A percentile compares a stretch with the other conserved stretches of the same genome.
phyloP scores from a whole-genome alignment of 805 yeast species.

The Candida krabiensis region DNA sequence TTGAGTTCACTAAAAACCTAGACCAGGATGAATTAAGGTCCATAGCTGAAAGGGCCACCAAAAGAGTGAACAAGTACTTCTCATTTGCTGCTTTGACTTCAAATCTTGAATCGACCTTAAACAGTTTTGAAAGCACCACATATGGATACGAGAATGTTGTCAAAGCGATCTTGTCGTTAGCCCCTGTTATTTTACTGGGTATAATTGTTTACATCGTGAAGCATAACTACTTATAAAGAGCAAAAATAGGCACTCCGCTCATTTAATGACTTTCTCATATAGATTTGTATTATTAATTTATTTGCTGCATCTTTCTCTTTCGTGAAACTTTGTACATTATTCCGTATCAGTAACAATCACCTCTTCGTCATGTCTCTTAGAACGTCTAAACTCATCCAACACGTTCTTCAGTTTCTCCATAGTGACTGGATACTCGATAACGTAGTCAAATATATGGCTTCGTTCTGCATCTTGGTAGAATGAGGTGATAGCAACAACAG shows the following conservation, averaged over 20 bases:
- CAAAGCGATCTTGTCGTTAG: no score
- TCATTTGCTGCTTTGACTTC: constrained; percentile 46
- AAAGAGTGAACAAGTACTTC: constrained; percentile 40
- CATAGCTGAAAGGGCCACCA: constrained; percentile 25
- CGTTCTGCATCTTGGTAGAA: constrained; percentile 64
- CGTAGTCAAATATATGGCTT: constrained; percentile 59
- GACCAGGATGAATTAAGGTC: constrained; percentile 7
- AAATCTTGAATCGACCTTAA: constrained; percentile 17
- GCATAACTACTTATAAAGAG: no score
- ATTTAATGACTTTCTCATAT: no score
- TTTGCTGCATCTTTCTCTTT: no score
- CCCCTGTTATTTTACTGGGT: no score
- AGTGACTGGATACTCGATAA: constrained; percentile 70
- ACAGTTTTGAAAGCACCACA: constrained; percentile 10
- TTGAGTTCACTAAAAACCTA: constrained; percentile 38
- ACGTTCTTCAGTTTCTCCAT: constrained; percentile 32
- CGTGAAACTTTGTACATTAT: constrained; percentile 9
- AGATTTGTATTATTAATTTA: no score
- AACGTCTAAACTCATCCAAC: constrained; percentile 26
- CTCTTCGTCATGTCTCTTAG: constrained; percentile 28
- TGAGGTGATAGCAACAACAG: constrained; percentile 73
- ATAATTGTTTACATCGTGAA: no score
- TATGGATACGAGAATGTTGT: constrained; percentile 6
- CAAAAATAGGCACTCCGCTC: no score
- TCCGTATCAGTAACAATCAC: constrained; percentile 36